Evolutionary conservation across 192 early-diverging fungal genomes (phyloP), one percentile per base, ranked within the genome.

Genomic region (Backusella circina): DNA sequence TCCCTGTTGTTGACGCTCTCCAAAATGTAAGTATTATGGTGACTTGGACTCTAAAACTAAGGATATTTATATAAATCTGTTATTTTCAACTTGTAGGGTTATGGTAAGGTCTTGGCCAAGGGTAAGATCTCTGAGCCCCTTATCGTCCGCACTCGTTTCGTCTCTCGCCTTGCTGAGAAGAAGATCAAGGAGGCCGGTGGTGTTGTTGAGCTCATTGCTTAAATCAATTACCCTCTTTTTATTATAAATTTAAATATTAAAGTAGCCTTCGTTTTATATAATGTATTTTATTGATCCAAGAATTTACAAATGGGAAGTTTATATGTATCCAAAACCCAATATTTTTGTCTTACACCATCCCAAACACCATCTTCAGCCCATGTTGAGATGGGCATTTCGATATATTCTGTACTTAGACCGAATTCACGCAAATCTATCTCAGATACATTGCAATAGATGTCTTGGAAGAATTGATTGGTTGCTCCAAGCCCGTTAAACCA

Each of bases 141-240:
- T 86, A 97, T 99, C 77, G 92, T 99, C 86, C 96, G 96, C 87
- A 88, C 97, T 75, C 90, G 95, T 73, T 95, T 89, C 75, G 94
- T 99, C 81, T 94, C 92, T 81, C 87, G 90, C 83, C 83, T 87
- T 75, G 97, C 97, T 57, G 97, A 99, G 90, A 89, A 97, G 88
- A 99, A 99, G 94, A 97, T 99, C 89, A 94, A 97, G 88, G 92
- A 88, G 79, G 95, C 88, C 79, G 97, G 97, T 88, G 97, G 97
- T 86, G 76, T 82, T 76, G 87, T 88, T 76, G 82, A 88, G 73
- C 84, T 88, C 75, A 77, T 88, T 77, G 85, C 87, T 76, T 88
- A 86, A 86, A 82, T 78, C 23, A 26, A n/a, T 47, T 5, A n/a
- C 44, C 44, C 65, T 61, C 9, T 72, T 37, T 73, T 57, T 23